These are phyloP conservation scores for Coemansia asiatica DNA, from an alignment of 192 early-diverging fungal species.

Conservation along the genomic window DNA sequence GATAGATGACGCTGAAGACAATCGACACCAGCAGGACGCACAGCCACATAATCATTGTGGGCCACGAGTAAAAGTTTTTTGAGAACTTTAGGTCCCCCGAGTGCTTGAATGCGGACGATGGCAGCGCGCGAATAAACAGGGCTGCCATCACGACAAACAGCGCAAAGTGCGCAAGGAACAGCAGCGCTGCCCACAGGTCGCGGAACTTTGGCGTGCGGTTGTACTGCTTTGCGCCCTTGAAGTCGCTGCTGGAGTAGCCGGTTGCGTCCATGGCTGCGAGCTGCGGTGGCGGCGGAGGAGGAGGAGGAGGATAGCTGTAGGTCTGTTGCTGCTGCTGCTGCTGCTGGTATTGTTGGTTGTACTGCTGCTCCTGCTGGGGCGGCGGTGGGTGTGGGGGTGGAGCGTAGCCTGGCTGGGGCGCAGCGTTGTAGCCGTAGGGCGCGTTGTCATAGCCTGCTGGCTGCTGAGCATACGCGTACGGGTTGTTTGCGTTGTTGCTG, in stretches of 20 bases:
- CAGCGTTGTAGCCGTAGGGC: not conserved
- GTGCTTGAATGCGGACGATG: slow-evolving; percentile 45
- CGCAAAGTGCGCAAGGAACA: slow-evolving; percentile 51
- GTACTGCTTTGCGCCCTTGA: slow-evolving; percentile 50
- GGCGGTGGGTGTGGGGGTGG: slow-evolving; percentile 15
- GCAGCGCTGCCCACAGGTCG: slow-evolving; percentile 54
- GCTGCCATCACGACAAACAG: slow-evolving; percentile 48
- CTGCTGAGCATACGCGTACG: not conserved
- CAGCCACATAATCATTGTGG: slow-evolving; percentile 57
- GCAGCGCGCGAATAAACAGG: slow-evolving; percentile 47
- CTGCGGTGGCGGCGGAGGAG: slow-evolving; percentile 14
- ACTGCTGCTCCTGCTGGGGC: slow-evolving; percentile 14
- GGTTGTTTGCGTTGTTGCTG: slow-evolving; percentile 20
- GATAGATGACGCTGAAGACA: slow-evolving; percentile 60
- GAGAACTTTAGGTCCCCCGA: slow-evolving; percentile 23
- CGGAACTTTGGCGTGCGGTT: slow-evolving; percentile 54
- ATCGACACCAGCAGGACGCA: slow-evolving; percentile 52
- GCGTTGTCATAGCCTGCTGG: not conserved
- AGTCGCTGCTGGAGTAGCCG: slow-evolving; percentile 20
- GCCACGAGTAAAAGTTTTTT: slow-evolving; percentile 54
- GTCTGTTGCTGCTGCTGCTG: slow-evolving; percentile 22
- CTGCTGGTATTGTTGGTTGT: slow-evolving; percentile 5
- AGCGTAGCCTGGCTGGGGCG: not conserved
- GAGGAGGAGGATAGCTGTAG: slow-evolving; percentile 20
- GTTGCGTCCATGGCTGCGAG: slow-evolving; percentile 5